Percentiles rank a stretch among this genome's conserved stretches.
Evolutionary conservation across 768 basidiomycete species (phyloP).

Genomic region (Mrakia gelida): DNA sequence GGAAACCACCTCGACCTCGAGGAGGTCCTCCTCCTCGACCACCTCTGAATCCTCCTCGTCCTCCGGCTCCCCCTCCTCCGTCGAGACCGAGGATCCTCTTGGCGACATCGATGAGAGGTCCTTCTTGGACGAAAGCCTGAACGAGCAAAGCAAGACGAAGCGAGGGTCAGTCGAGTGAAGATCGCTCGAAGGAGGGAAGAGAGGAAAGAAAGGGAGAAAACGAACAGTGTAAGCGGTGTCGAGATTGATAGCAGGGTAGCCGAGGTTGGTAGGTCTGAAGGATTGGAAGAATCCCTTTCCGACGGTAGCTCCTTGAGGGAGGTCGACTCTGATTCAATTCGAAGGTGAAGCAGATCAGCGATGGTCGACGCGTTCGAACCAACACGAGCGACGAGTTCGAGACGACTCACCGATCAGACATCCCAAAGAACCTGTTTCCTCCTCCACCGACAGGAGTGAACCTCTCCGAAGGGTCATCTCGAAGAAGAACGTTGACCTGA

Average conservation of each 20-base stretch:
- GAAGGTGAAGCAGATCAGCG: too few species aligned
- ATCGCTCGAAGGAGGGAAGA: too few species aligned
- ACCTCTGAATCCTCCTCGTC: not conserved
- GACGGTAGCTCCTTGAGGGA: conserved; percentile 42
- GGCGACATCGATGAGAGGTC: conserved; percentile 42
- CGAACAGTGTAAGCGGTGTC: conserved; percentile 41
- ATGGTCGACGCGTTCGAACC: too few species aligned
- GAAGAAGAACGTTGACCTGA: conserved; percentile 42
- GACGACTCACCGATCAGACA: conserved; percentile 34
- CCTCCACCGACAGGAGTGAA: conserved; percentile 42
- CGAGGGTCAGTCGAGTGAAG: too few species aligned
- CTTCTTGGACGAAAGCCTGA: conserved; percentile 39
- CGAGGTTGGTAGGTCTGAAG: conserved; percentile 41
- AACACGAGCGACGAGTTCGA: conserved; percentile 6
- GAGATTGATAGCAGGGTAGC: conserved; percentile 41
- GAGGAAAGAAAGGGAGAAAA: too few species aligned
- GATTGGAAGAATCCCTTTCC: conserved; percentile 45
- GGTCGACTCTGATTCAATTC: conserved; percentile 13
- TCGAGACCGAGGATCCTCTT: conserved; percentile 36
- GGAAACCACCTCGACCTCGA: not conserved
- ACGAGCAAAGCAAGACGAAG: too few species aligned
- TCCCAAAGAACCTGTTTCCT: conserved; percentile 43
- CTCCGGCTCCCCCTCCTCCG: conserved; percentile 25
- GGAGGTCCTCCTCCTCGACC: too few species aligned
- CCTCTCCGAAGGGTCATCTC: conserved; percentile 36